Evolutionary conservation across 192 early-diverging fungal species (phyloP), one percentile per base, ranked within the genome.

Genomic region (Linderina pennispora): DNA sequence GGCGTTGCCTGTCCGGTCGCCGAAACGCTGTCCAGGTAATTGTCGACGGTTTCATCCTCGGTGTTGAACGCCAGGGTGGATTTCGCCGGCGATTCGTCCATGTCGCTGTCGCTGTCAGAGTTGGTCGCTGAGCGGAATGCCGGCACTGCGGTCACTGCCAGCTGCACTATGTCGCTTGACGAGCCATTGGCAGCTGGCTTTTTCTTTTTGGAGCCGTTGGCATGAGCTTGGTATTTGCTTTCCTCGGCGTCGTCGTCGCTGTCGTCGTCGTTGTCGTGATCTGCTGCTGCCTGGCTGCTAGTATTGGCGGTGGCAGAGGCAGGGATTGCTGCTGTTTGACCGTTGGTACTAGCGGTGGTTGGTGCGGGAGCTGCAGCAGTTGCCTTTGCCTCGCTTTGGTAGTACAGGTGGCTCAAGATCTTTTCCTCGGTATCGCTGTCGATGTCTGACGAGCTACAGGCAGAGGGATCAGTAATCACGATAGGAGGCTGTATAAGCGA

Each of bases 361-460:
- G n/a, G n/a, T n/a, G n/a, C n/a, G n/a, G n/a, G n/a, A n/a, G 36
- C 14, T 3, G n/a, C 22, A 22, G 39, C 23, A 8, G 31, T 36
- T 14, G 45, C 53, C 16, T 48, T 42, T 15, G 48, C 50, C 39
- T 48, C 51, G 11, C 58, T 46, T 25, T 62, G 58, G 41, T 71
- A 59, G 49, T 71, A 71, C 5, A 71, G 36, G 31, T 64, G 62
- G 40, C 68, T 64, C 18, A 71, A 44, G 36, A 71, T 60, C 34
- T 50, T 58, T 13, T 72, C 68, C 24, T 72, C 62, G 1, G 49
- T 48, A 38, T 72, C 68, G 52, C 68, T 72, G 24, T 65, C 62
- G 14, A 72, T 55, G 20, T 23, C 47, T 23, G 64, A 61, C 2
- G 67, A 71, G 19, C 38, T 40, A 40, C 28, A 31, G 5, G 28